Evolutionary conservation across 2,329 filamentous ascomycete genomes (phyloP), one percentile per base, ranked within the genome.

Genomic region (Beauveria rudraprayagi): DNA sequence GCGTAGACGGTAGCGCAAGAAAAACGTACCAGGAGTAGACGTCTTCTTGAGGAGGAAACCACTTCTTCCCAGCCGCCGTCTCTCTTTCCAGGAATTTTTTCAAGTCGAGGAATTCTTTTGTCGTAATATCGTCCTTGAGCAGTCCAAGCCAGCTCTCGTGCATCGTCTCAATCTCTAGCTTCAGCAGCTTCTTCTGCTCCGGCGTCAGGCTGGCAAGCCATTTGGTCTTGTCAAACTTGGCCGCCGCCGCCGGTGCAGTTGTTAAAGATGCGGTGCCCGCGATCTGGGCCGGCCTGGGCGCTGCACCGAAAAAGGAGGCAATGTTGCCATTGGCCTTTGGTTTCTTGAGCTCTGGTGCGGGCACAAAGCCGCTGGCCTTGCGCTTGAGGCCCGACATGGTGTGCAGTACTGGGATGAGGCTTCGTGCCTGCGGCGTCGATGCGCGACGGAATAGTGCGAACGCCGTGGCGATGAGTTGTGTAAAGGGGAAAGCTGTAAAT

Each of bases 101-200:
- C 66, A 99, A 76, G 3, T 90, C 85, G 52, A 99, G 78, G 70
- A 99, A 99, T 62, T 92, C 88, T 26, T 86, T 85, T 62, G 81
- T 87, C 1, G 85, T 78, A 46, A 99, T 78, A 67, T 97, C 92
- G 64, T 96, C 91, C 73, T 95, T 96, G 62, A 99, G 81, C 65
- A 90, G 86, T 17, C 87, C 86, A 64, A 99, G 80, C 93, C 94
- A 99, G 77, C 88, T 95, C 63, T 92, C 90, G 71, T 97, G 84
- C 63, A 99, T 78, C 0, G 92, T 97, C 50, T 95, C 86, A 67
- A 99, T 96, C 77, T 99, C 94, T 46, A 99, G 82, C 70, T 89
- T 81, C 54, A 99, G 81, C 52, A 97, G 79, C 57, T 88, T 81
- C 70, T 85, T 91, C 74, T 97, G 91, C 76, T 99, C 94, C 0